Evolutionary conservation across 129 eudicot species (phyloP).

Genomic region (Flaveria sonorensis): DNA sequence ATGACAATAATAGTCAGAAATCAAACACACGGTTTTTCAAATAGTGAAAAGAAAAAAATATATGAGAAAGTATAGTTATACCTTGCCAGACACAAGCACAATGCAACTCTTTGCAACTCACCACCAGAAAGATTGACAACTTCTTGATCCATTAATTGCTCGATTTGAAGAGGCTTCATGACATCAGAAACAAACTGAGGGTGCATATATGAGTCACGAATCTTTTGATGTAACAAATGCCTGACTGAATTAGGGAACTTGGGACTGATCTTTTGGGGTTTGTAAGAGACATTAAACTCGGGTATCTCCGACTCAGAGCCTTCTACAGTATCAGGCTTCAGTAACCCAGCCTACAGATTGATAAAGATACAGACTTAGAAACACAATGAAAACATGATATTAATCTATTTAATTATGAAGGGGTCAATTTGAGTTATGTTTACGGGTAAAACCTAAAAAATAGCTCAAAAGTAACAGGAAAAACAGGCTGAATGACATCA

Average conservation of each 20-base stretch:
- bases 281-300: slow-evolving; percentile 81
- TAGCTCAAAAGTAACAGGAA: background rate
- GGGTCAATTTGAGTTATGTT: background rate
- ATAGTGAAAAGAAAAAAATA: background rate
- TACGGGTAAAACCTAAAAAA: background rate
- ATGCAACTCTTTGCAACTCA: slow-evolving; percentile 86
- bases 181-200: slow-evolving; percentile 93
- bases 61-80: slow-evolving; percentile 8
- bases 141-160: slow-evolving; percentile 83
- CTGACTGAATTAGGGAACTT: slow-evolving; percentile 66
- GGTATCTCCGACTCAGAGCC: slow-evolving; percentile 80
- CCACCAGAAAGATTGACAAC: slow-evolving; percentile 85
- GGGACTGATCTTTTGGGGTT: slow-evolving; percentile 87
- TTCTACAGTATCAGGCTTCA: slow-evolving; percentile 77
- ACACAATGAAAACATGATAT: background rate
- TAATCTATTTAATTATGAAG: background rate
- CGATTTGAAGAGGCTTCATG: slow-evolving; percentile 88
- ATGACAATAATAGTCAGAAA: background rate
- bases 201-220: slow-evolving; percentile 78
- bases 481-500: background rate
- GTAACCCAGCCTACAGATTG: slow-evolving; percentile 66
- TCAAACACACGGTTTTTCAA: background rate
- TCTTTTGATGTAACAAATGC: slow-evolving; percentile 63
- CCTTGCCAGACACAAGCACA: slow-evolving; percentile 89
- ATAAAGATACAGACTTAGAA: background rate